These are phyloP conservation scores for Hymenoscyphus repandus DNA, from an alignment of 2,329 filamentous ascomycete species.

Conservation along the genomic window DNA sequence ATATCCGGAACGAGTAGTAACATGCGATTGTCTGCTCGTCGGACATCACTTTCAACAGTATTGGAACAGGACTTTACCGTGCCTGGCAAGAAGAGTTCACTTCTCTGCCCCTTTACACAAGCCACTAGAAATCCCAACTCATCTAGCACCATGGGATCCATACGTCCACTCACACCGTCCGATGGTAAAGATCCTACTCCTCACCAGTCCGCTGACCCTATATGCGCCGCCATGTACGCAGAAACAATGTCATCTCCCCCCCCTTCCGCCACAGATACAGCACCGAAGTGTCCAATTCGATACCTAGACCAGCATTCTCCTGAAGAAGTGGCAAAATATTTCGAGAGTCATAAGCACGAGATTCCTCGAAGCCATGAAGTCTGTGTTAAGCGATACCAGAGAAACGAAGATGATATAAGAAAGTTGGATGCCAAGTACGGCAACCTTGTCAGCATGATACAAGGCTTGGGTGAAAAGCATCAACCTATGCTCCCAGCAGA, in stretches of 20 bases:
- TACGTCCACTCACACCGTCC: conserved; percentile 23
- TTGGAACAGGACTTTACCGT: conserved; percentile 91
- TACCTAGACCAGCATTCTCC: conserved; percentile 89
- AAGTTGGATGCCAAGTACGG: conserved; percentile 87
- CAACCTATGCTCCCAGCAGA: conserved; percentile 73
- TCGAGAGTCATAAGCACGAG: conserved; percentile 93
- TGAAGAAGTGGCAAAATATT: conserved; percentile 88
- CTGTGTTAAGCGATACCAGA: conserved; percentile 84
- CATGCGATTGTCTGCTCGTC: conserved; percentile 36
- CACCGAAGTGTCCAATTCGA: conserved; percentile 80
- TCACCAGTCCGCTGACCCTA: conserved; percentile 52
- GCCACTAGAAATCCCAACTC: conserved; percentile 15
- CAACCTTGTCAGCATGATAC: conserved; percentile 89
- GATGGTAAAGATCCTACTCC: conserved; percentile 37
- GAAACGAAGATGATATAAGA: conserved; percentile 76
- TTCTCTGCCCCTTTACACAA: conserved; percentile 74
- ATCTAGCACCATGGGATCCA: conserved; percentile 22
- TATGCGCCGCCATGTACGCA: conserved; percentile 59
- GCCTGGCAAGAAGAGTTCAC: conserved; percentile 69
- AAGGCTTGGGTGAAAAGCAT: conserved; percentile 81
- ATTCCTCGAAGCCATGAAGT: conserved; percentile 90
- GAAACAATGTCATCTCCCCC: conserved; percentile 43
- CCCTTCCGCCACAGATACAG: conserved; percentile 44
- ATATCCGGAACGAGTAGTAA: conserved; percentile 35
- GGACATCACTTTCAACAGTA: conserved; percentile 57